phyloP scores from a whole-genome alignment of 805 yeast species.

The Ogataea parapolymorpha region DNA sequence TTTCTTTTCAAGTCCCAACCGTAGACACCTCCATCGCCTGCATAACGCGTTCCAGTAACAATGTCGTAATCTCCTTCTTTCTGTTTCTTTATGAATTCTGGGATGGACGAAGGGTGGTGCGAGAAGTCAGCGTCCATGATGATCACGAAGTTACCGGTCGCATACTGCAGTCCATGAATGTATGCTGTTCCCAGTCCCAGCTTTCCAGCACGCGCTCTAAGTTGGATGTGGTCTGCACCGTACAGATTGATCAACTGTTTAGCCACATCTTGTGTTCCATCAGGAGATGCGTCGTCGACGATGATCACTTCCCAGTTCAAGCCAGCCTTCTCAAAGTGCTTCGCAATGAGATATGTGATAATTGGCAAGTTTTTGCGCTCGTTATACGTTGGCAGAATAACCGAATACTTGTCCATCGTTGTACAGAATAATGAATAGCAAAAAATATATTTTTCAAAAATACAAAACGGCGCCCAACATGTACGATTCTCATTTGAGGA shows the following conservation, averaged over 20 bases:
- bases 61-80: conserved; percentile 48
- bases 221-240: conserved; percentile 57
- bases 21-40: conserved; percentile 78
- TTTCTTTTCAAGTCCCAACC: conserved; percentile 84
- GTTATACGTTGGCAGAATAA: conserved; percentile 74
- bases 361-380: conserved; percentile 69
- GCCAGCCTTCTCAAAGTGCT: conserved; percentile 54
- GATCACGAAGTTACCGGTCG: conserved; percentile 69
- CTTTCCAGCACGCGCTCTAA: conserved; percentile 73
- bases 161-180: conserved; percentile 70
- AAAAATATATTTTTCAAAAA: not conserved
- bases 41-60: conserved; percentile 59
- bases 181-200: conserved; percentile 80
- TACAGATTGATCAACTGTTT: conserved; percentile 53
- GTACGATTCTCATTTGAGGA: conserved; percentile 34
- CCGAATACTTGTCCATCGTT: conserved; percentile 54
- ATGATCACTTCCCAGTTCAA: conserved; percentile 74
- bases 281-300: conserved; percentile 79
- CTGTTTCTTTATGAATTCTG: conserved; percentile 67
- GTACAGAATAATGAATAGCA: conserved; percentile 1
- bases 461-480: not conserved
- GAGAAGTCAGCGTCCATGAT: conserved; percentile 86
- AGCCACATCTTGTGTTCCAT: conserved; percentile 76
- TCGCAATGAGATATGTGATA: conserved; percentile 63
- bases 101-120: conserved; percentile 79